Evolutionary conservation across 2,329 filamentous ascomycete species (phyloP).

Genomic region (Chaetomium sp.): DNA sequence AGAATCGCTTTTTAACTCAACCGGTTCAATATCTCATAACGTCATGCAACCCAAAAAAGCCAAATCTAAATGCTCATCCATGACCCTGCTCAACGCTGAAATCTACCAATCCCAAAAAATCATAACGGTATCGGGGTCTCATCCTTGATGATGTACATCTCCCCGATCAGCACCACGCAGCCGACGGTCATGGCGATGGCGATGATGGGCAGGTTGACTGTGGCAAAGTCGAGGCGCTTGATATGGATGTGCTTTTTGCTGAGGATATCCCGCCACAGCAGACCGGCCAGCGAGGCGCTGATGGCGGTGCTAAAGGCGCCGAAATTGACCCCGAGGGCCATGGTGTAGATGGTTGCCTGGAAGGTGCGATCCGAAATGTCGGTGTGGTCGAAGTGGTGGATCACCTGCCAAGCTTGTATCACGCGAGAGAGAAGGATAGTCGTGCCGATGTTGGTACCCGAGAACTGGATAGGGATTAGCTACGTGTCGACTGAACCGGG

Average conservation of each 20-base stretch:
- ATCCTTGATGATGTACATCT: conserved; percentile 62
- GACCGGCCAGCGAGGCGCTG: conserved; percentile 69
- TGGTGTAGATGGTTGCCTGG: conserved; percentile 73
- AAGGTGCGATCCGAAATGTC: conserved; percentile 66
- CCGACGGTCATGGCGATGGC: conserved; percentile 68
- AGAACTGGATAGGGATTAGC: conserved; percentile 56
- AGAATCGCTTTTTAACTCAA: not conserved
- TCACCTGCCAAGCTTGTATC: conserved; percentile 67
- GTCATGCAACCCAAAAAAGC: not conserved
- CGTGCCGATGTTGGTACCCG: conserved; percentile 76
- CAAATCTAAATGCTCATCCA: conserved; percentile 6
- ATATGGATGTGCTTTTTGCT: conserved; percentile 68
- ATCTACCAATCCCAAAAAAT: not conserved
- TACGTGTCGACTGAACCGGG: not conserved
- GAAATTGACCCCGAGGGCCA: conserved; percentile 75
- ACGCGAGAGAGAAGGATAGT: conserved; percentile 72
- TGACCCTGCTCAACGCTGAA: not conserved
- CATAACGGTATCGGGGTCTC: conserved; percentile 14
- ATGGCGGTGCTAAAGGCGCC: conserved; percentile 74
- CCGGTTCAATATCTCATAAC: not conserved
- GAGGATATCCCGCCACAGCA: conserved; percentile 74
- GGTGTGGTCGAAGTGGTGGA: conserved; percentile 51
- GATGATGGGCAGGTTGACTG: conserved; percentile 71
- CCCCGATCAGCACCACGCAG: conserved; percentile 60
- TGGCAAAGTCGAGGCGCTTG: conserved; percentile 63